A percentile compares a stretch with the other conserved stretches of the same genome.
phyloP scores from a whole-genome alignment of 345 rosid species.

The Excoecaria cochinchinensis region DNA sequence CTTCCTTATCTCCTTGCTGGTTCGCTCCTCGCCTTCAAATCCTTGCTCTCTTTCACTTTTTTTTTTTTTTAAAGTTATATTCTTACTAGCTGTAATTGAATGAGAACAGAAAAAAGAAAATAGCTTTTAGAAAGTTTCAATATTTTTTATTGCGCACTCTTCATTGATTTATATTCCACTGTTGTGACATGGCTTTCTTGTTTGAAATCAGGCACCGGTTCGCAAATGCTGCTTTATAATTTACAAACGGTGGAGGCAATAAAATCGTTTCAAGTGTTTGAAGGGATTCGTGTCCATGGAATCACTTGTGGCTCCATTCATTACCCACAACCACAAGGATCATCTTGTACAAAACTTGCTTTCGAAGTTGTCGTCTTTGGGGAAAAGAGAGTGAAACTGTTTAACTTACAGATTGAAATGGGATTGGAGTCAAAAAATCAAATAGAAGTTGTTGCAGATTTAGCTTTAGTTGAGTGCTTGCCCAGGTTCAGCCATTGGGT shows the following conservation, averaged over 20 bases:
- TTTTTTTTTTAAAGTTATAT: background rate
- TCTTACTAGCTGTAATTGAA: background rate
- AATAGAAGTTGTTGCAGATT: slow-evolving; percentile 28
- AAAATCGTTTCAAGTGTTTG: slow-evolving; percentile 69
- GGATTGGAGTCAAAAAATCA: slow-evolving; percentile 18
- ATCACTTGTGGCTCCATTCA: slow-evolving; percentile 36
- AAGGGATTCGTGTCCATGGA: slow-evolving; percentile 89
- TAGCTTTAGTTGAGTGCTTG: slow-evolving; percentile 49
- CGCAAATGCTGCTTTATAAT: slow-evolving; percentile 63
- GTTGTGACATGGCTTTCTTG: background rate
- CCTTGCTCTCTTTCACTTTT: background rate
- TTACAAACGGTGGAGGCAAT: slow-evolving; percentile 47
- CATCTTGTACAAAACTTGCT: slow-evolving; percentile 17
- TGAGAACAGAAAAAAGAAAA: background rate
- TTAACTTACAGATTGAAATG: slow-evolving; percentile 36
- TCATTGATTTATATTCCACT: background rate
- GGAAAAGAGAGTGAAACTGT: slow-evolving; percentile 75
- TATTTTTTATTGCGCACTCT: background rate
- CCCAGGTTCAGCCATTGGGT: slow-evolving; percentile 83
- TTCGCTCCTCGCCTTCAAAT: slow-evolving; percentile 23
- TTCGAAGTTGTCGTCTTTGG: slow-evolving; percentile 59
- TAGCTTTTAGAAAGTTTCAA: background rate
- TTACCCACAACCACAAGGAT: slow-evolving; percentile 19
- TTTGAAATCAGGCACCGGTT: slow-evolving; percentile 65
- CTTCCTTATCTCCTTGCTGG: slow-evolving; percentile 68